Base-by-base conservation (phyloP, 2,329 filamentous ascomycete genomes). In the Colletotrichum eleusines region DNA sequence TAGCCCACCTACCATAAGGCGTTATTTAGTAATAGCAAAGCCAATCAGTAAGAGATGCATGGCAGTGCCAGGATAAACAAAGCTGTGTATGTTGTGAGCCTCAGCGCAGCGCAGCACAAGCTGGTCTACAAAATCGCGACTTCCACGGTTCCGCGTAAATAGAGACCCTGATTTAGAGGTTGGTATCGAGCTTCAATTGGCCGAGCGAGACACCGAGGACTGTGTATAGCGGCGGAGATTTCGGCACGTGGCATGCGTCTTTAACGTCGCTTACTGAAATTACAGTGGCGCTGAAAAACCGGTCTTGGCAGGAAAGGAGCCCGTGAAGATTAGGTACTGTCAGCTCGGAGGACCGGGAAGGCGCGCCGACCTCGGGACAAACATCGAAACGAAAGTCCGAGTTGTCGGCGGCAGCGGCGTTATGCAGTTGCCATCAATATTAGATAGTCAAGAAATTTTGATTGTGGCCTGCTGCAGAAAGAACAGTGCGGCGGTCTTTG, bases 241-340 rank as follows among this genome's bases (percentile, higher is more conserved):
- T 33, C 65, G 58, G 69, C 53, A 48, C 57, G 64, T 59, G 46
- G 44, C 65, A 68, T 35, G 69, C 31, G 48, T 20, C 9, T 18
- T 62, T 38, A 42, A 58, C 14, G 59, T 31, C 69, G 69, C 69
- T 71, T 53, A 71, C 64, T 71, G 69, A 71, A 64, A 59, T 50
- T 58, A 63, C 26, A 46, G 35, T 62, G 35, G 46, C 51, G 44
- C 28, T 48, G 11, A n/a, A 58, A 33, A 31, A 26, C 38, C 26
- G 14, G 6, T 64, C 46, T 55, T 61, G 51, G 57, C 63, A 51
- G 53, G 57, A 44, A 60, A 48, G 46, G 58, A 54, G 35, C 61
- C 61, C 55, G 64, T 64, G 16, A 60, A 46, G 44, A 71, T 40
- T 42, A 33, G 31, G 31, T 33, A 33, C 59, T 69, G 28, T 28